Evolutionary conservation across 805 yeast genomes (phyloP).

Genomic region (Metschnikowia gelsemii): DNA sequence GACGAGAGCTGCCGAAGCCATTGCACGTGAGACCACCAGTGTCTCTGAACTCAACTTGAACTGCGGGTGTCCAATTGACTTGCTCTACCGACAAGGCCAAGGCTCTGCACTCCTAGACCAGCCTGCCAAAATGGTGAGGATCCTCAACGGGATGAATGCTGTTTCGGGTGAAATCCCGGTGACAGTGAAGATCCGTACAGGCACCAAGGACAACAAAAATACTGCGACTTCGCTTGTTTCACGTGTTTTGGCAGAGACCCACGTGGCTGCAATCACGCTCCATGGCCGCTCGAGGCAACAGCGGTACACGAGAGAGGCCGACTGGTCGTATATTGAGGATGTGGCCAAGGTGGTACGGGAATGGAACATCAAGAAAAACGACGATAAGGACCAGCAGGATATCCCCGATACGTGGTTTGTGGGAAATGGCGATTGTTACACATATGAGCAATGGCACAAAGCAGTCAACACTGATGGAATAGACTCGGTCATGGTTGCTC

Average conservation of each 20-base stretch:
- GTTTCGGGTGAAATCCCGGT: constrained; percentile 88
- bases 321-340: constrained; percentile 84
- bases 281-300: constrained; percentile 98
- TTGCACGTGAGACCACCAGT: constrained; percentile 54
- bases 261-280: constrained; percentile 84
- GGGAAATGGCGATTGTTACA: constrained; percentile 93
- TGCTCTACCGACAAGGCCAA: constrained; percentile 90
- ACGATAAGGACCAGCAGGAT: constrained; percentile 59
- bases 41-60: constrained; percentile 87
- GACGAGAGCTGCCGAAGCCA: constrained; percentile 83
- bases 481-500: constrained; percentile 95
- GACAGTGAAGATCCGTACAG: constrained; percentile 90
- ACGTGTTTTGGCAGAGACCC: constrained; percentile 72
- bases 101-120: constrained; percentile 92
- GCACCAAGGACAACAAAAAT: constrained; percentile 80
- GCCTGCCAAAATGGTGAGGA: constrained; percentile 75
- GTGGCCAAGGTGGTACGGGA: constrained; percentile 69
- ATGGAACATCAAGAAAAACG: constrained; percentile 52
- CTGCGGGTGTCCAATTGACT: constrained; percentile 97
- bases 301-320: constrained; percentile 85
- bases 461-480: constrained; percentile 65
- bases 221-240: constrained; percentile 78
- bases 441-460: constrained; percentile 83
- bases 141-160: constrained; percentile 84
- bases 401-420: constrained; percentile 71